Evolutionary conservation across 2,329 filamentous ascomycete species (phyloP), one percentile per base, ranked within the genome.

Genomic region (Thermothelomyces thermophilus): DNA sequence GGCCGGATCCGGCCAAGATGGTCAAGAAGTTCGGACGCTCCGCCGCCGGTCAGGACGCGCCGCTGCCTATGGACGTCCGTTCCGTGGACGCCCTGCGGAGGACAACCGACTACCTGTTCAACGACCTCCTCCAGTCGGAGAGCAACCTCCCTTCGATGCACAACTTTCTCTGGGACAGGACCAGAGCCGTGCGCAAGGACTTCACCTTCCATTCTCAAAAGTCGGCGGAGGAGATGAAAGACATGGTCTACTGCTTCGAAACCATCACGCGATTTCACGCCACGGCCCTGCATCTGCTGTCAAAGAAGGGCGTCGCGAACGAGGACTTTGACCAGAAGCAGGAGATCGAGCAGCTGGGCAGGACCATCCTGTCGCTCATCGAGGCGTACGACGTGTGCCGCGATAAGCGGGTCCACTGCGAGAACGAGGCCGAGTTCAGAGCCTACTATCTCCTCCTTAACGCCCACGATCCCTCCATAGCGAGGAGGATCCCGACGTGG

Each of bases 11-110:
- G 0, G 60, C 66, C 3, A 71, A 73, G 51, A 84, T 85, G 79
- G 76, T 86, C 49, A 86, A 85, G 63, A 80, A 82, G 54, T 71
- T 84, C 53, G 81, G 82, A 40, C 75, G 83, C 41, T 86, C 83
- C 22, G 81, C 83, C 30, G 83, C 83, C 40, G 83, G 83, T 22
- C 80, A 83, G 59, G 82, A 85, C 59, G 78, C 80, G 5, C 81
- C 82, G 11, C 65, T 86, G 30, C 83, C 83, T 2, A 83, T 81
- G 73, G 83, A 86, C 57, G 81, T 86, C 16, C 75, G 82, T 49
- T 83, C 82, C 2, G 73, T 80, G 7, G 65, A 73, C 10, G 73
- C 79, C 4, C 71, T 86, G 30, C 73, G 75, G 56, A 71, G 73
- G 51, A 82, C 82, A 0, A 68, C 84, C 6, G 75, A 84, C 60